Evolutionary conservation across 768 basidiomycete species (phyloP).

Genomic region (Cystobasidium onofrii): DNA sequence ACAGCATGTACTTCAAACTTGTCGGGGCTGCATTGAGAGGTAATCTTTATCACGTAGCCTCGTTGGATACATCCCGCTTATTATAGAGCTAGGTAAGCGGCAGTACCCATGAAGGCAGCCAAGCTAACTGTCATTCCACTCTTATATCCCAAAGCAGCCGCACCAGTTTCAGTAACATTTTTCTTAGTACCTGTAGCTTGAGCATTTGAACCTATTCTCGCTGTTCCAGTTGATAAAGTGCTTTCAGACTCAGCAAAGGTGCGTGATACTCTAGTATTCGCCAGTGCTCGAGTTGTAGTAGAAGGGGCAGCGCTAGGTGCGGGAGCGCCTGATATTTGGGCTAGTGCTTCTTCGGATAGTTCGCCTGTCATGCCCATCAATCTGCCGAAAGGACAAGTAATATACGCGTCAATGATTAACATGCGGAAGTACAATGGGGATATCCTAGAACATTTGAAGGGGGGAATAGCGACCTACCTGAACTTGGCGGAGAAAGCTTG

Average conservation of each 20-base stretch:
- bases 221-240: not conserved
- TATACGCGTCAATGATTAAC: not conserved
- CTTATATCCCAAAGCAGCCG: not conserved
- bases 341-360: not conserved
- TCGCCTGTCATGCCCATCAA: constrained; percentile 21
- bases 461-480: not conserved
- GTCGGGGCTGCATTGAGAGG: too few relatives aligned
- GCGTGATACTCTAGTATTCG: not conserved
- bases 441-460: too few relatives aligned
- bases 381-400: not conserved
- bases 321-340: constrained; percentile 2
- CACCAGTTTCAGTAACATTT: not conserved
- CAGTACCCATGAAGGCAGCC: not conserved
- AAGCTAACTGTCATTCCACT: not conserved
- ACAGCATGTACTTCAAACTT: too few relatives aligned
- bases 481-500: constrained; percentile 31
- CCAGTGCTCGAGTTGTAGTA: not conserved
- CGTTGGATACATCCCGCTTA: too few relatives aligned
- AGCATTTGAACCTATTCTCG: not conserved
- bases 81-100: not conserved
- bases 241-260: not conserved
- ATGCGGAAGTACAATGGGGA: too few relatives aligned
- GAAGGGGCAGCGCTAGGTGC: not conserved
- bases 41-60: too few relatives aligned
- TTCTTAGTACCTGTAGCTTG: not conserved